Evolutionary conservation across 2,329 filamentous ascomycete genomes (phyloP), one percentile per base, ranked within the genome.

Genomic region (Diaporthe longicolla): DNA sequence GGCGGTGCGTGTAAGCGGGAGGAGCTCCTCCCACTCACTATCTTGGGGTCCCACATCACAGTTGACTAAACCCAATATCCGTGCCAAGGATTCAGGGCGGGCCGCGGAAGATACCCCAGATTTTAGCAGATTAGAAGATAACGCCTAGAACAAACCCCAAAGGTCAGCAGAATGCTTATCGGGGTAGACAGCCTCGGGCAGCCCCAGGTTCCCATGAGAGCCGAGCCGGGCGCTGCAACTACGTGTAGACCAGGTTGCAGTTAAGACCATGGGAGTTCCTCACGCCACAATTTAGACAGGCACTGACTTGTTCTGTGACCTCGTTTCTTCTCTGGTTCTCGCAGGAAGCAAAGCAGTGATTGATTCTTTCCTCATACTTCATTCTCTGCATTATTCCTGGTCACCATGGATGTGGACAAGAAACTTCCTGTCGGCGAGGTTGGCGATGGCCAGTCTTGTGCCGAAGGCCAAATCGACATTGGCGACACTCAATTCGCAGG

Each of bases 401-500:
- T 7, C 13, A 29, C 61, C 45, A 73, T 73, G 71, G 55, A 73
- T 21, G 45, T 58, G 26, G 74, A 75, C 66, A 75, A 71, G 71
- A 73, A 75, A 32, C 24, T 40, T 11, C 50, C 43, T 32, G 19
- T 35, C 37, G n/a, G 37, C 45, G 73, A 74, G 21, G 24, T 69
- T 52, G 71, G 52, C 37, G 75, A 76, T 66, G 71, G 71, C 24
- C 29, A 59, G 45, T 76, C 75, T 4, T 61, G 69, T 43, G 52
- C 71, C 19, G 73, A 76, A 35, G 75, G 73, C 68, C 71, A 76
- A 58, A 50, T 72, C 37, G 66, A 72, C 37, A 50, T 43, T 24
- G 40, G 61, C 24, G 48, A 70, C 54, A 35, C 63, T 24, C 26
- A n/a, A 6, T 26, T 55, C 19, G 69, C 59, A 24, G 43, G 63